Percentiles rank a stretch among this genome's conserved stretches.
phyloP scores from a whole-genome alignment of 192 early-diverging fungal species.

The Linnemannia elongata region DNA sequence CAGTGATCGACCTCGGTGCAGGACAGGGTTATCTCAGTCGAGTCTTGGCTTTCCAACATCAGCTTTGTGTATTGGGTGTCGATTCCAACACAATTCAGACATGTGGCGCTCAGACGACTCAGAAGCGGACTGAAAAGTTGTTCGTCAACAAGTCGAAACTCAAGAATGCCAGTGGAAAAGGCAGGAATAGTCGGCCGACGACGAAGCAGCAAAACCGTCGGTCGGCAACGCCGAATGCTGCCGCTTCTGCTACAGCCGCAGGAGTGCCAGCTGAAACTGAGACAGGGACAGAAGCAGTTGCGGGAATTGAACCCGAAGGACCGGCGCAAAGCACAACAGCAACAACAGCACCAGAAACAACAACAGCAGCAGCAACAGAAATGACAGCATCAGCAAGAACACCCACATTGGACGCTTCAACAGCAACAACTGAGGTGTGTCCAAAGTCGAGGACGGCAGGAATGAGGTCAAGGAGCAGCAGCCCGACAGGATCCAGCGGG shows the following conservation, averaged over 20 bases:
- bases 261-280: background rate
- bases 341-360: background rate
- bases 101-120: constrained; percentile 76
- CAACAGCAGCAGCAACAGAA: background rate
- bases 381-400: background rate
- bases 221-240: background rate
- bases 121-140: constrained; percentile 64
- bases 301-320: background rate
- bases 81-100: constrained; percentile 80
- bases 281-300: background rate
- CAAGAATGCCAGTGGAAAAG: constrained; percentile 12
- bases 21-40: constrained; percentile 84
- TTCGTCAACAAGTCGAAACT: constrained; percentile 49
- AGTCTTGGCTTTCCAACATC: constrained; percentile 74
- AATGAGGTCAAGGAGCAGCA: constrained; percentile 22
- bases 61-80: constrained; percentile 74
- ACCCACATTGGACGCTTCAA: background rate
- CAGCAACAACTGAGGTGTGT: background rate
- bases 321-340: background rate
- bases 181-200: constrained; percentile 2
- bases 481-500: constrained; percentile 15
- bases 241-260: background rate
- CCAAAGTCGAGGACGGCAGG: constrained; percentile 20
- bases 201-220: constrained; percentile 8
- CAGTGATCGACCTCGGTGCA: constrained; percentile 80